Evolutionary conservation across 108 stramenopile genomes (phyloP), one percentile per base, ranked within the genome.

Genomic region (Nannochloropsis gaditana): DNA sequence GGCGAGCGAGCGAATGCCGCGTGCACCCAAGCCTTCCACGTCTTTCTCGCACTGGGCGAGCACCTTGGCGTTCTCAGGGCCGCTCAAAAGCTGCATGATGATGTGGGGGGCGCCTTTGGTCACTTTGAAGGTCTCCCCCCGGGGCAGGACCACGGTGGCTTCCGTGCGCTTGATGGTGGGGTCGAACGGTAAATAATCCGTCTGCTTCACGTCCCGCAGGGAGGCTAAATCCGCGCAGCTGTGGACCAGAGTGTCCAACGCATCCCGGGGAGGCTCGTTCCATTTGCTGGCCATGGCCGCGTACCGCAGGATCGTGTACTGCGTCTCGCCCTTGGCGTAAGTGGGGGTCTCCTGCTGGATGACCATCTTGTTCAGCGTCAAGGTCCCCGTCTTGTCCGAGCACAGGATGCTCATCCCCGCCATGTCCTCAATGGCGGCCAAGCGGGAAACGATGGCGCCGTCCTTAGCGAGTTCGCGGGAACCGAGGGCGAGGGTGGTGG

Each of bases 381-480:
- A 85, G 6, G 95, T 96, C 81, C 95, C 95, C 11, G 95, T 96
- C 90, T 96, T 95, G 89, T 94, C 93, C 83, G 89, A 92, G 86
- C 95, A 95, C 73, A 95, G 84, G 50, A 95, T 92, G 43, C 87
- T 90, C 94, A 94, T 93, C 17, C 90, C 90, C 50, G 94, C 94
- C 87, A 95, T 94, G 86, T 96, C 95, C 89, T 96, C 93, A 9
- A 96, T 85, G 19, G 95, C 94, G 17, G 94, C 93, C 82, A 93
- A 91, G 42, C 87, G 89, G 17, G 95, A 94, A 10, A 96, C 95
- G 86, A 96, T 92, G 80, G 94, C 95, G 83, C 93, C 79, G 83
- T 93, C 92, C 44, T 93, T 79, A 2, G 59, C 59, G 83, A 90
- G 41, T 11, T 42, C 41, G 31, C 80, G 41, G 21, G 93, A 92